These are phyloP conservation scores for Dactylonectria estremocensis DNA, from an alignment of 2,329 filamentous ascomycete genomes.

Conservation along the genomic window DNA sequence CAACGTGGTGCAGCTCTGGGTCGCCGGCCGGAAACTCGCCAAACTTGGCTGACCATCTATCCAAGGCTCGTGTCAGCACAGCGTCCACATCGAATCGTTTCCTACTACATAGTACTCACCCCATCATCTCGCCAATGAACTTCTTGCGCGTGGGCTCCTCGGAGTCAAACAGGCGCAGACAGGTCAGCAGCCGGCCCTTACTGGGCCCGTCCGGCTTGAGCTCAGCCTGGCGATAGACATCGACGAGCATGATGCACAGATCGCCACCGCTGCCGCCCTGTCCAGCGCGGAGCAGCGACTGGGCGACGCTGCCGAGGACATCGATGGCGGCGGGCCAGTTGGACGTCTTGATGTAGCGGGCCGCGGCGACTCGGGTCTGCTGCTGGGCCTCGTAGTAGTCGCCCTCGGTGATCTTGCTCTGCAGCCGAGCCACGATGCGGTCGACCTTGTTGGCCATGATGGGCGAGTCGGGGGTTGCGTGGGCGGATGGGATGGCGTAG, in stretches of 20 bases:
- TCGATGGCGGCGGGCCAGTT: conserved; percentile 91
- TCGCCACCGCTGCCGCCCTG: conserved; percentile 95
- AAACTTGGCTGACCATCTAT: conserved; percentile 84
- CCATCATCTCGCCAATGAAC: conserved; percentile 88
- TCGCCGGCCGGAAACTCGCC: conserved; percentile 93
- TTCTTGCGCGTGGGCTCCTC: conserved; percentile 94
- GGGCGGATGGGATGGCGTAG: background rate
- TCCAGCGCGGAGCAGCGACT: conserved; percentile 89
- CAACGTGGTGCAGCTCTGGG: conserved; percentile 93
- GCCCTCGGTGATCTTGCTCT: conserved; percentile 90
- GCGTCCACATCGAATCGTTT: background rate
- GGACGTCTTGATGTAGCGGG: conserved; percentile 89
- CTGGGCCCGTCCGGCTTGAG: conserved; percentile 81
- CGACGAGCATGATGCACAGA: conserved; percentile 87
- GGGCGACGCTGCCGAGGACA: conserved; percentile 86
- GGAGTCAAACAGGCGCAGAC: conserved; percentile 84
- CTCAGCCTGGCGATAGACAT: conserved; percentile 91
- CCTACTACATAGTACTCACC: conserved; percentile 61
- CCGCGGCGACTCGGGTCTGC: conserved; percentile 94
- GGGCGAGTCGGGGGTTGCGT: conserved; percentile 5
- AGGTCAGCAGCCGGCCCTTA: conserved; percentile 82
- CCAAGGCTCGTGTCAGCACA: conserved; percentile 24
- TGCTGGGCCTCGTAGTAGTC: conserved; percentile 99
- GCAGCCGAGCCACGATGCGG: conserved; percentile 75
- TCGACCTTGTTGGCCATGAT: conserved; percentile 60